phyloP scores from a whole-genome alignment of 176 grass and related monocot genomes.

The Carex myosuroides region DNA sequence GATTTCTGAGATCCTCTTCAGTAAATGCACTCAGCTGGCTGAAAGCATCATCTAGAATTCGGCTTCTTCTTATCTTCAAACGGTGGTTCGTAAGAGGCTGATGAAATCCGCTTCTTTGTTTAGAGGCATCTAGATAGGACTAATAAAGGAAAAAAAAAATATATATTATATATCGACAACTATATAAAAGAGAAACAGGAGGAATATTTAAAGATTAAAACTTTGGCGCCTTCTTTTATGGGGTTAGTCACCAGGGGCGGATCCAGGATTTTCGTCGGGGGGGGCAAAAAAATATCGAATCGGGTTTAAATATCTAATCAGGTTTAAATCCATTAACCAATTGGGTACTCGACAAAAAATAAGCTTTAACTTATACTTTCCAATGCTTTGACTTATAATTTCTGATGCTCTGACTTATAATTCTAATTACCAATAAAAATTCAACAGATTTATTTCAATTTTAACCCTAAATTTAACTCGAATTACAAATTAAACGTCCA shows the following conservation, averaged over 20 bases:
- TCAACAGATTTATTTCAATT: too few relatives aligned
- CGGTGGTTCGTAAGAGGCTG: constrained; percentile 53
- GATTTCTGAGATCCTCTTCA: constrained; percentile 86
- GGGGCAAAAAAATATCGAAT: too few relatives aligned
- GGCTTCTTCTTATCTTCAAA: constrained; percentile 93
- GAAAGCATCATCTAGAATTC: constrained; percentile 98
- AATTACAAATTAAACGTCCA: too few relatives aligned
- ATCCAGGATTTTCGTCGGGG: too few relatives aligned
- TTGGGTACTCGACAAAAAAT: too few relatives aligned
- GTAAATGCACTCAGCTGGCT: constrained; percentile 67
- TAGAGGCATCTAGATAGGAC: constrained; percentile 68
- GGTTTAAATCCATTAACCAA: too few relatives aligned
- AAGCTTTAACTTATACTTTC: too few relatives aligned
- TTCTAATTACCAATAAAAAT: too few relatives aligned
- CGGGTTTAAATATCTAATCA: too few relatives aligned
- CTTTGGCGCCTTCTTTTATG: background rate
- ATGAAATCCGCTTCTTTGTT: constrained; percentile 51
- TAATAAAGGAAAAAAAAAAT: constrained; percentile 23
- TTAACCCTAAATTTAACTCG: too few relatives aligned
- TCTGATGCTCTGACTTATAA: too few relatives aligned
- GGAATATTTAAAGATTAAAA: constrained; percentile 6
- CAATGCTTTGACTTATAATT: too few relatives aligned
- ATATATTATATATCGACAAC: constrained; percentile 11
- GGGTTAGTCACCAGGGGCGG: background rate
- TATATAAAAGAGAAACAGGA: constrained; percentile 21